These are phyloP conservation scores for Dissophora ornata DNA, from an alignment of 192 early-diverging fungal species.

Conservation along the genomic window DNA sequence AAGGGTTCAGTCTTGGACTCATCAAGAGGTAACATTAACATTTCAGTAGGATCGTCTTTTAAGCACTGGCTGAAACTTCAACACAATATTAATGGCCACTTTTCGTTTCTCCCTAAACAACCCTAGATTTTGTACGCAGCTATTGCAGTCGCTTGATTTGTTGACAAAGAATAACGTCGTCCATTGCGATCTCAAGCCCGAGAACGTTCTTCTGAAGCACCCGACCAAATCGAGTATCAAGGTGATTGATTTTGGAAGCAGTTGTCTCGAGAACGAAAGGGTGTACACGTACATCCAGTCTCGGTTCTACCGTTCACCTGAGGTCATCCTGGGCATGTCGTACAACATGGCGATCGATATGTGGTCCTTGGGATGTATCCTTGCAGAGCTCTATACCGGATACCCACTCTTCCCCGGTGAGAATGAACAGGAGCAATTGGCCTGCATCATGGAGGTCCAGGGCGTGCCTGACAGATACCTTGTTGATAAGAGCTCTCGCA, in stretches of 20 bases:
- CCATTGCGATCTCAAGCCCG: slow-evolving; percentile 97
- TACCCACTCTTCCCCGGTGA: slow-evolving; percentile 98
- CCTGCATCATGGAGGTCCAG: slow-evolving; percentile 94
- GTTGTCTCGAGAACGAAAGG: slow-evolving; percentile 91
- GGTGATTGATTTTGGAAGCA: slow-evolving; percentile 98
- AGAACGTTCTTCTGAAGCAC: slow-evolving; percentile 89
- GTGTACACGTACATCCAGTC: slow-evolving; percentile 98
- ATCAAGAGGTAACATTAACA: slow-evolving; percentile 74
- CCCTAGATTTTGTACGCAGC: slow-evolving; percentile 84
- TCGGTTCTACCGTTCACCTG: slow-evolving; percentile 96
- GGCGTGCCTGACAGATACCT: slow-evolving; percentile 82
- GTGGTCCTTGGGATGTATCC: slow-evolving; percentile 97
- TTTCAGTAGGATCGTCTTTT: too few relatives aligned
- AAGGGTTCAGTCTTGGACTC: slow-evolving; percentile 84
- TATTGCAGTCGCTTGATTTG: slow-evolving; percentile 84
- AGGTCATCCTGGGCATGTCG: slow-evolving; percentile 91
- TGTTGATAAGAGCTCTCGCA: slow-evolving; percentile 81
- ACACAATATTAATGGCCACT: neutral
- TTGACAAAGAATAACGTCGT: slow-evolving; percentile 82
- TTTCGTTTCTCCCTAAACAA: slow-evolving; percentile 34
- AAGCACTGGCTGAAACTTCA: too few relatives aligned
- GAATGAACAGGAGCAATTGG: slow-evolving; percentile 95
- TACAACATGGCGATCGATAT: slow-evolving; percentile 96
- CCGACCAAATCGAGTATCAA: slow-evolving; percentile 84
- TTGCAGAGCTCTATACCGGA: slow-evolving; percentile 89